Evolutionary conservation across 305 asterid species (phyloP), one percentile per base, ranked within the genome.

Genomic region (Petunia hybrid): DNA sequence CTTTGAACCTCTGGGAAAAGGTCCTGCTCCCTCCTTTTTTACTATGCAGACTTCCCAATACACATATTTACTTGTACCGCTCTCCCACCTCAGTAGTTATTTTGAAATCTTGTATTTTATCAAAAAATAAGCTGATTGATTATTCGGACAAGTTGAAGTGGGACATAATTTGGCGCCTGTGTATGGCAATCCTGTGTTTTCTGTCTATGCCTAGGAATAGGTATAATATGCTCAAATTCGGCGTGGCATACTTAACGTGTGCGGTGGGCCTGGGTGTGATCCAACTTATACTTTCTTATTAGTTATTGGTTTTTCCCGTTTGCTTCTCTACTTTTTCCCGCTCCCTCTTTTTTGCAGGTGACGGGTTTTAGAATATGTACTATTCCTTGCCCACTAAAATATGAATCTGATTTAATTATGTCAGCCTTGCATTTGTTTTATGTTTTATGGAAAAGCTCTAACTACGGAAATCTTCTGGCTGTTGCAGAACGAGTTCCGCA

Each of bases 1-100:
- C 79, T 97, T 94, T 87, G 98, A 92, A 87, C 91, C 94, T 56
- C 80, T 87, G 82, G 98, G 87, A 42, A 83, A 91, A 89, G 99
- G 98, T 97, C 56, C 14, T 82, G 73, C 82, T 48, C 73, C 13
- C 36, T 8, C 53, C 78, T 48, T 73, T 73, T 51, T 13, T 62
- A 6, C 31, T 73, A 35, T 14, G 4, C 53, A 7, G 14, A 48
- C 8, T 35, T 12, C 12, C 14, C 4, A 5, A 53, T 51, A 13
- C 63, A 36, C 41, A 73, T 51, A 73, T 73, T 73, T 13, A 51
- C 78, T 14, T 73, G 45, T 36, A 73, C n/a, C 78, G 51, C 63
- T 73, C 35, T 51, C 64, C 48, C 48, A 51, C 63, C 53, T 73
- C 63, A 73, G 78, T 36, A 51, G 53, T 46, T 73, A 51, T 71